phyloP scores from a whole-genome alignment of 495 filamentous ascomycete species.

The Xylaria longipes region DNA sequence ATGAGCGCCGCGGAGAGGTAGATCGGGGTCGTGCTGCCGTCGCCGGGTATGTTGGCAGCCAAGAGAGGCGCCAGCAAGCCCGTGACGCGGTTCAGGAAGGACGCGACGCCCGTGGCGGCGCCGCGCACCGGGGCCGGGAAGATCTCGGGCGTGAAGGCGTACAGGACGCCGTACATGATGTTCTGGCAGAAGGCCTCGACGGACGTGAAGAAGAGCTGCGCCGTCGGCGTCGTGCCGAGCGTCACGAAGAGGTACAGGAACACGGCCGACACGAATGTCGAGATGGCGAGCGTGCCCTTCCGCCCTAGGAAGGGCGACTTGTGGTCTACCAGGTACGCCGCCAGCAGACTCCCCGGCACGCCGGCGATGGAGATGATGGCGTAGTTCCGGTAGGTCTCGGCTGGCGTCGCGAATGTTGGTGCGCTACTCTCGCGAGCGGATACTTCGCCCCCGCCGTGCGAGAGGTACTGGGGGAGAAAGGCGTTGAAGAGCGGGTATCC shows the following conservation, averaged over 20 bases:
- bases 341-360: constrained; percentile 76
- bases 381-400: constrained; percentile 70
- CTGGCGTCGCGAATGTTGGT: constrained; percentile 33
- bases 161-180: constrained; percentile 88
- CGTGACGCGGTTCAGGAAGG: constrained; percentile 72
- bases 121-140: constrained; percentile 81
- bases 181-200: constrained; percentile 77
- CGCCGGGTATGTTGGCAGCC: constrained; percentile 71
- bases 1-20: constrained; percentile 77
- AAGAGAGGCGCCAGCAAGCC: constrained; percentile 80
- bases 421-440: constrained; percentile 37
- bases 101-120: constrained; percentile 78
- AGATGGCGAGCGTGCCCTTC: constrained; percentile 71
- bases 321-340: constrained; percentile 72
- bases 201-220: constrained; percentile 75
- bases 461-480: constrained; percentile 82
- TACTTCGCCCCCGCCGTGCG: constrained; percentile 66
- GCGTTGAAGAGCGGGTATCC: constrained; percentile 83
- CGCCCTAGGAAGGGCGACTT: constrained; percentile 69
- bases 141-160: constrained; percentile 84
- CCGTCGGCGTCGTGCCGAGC: constrained; percentile 65
- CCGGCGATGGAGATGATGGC: constrained; percentile 75
- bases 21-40: constrained; percentile 71
- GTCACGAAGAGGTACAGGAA: constrained; percentile 69
- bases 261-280: constrained; percentile 71